These are phyloP conservation scores for Thelephora terrestris DNA, from an alignment of 1,284 basidiomycete genomes.

Conservation along the genomic window DNA sequence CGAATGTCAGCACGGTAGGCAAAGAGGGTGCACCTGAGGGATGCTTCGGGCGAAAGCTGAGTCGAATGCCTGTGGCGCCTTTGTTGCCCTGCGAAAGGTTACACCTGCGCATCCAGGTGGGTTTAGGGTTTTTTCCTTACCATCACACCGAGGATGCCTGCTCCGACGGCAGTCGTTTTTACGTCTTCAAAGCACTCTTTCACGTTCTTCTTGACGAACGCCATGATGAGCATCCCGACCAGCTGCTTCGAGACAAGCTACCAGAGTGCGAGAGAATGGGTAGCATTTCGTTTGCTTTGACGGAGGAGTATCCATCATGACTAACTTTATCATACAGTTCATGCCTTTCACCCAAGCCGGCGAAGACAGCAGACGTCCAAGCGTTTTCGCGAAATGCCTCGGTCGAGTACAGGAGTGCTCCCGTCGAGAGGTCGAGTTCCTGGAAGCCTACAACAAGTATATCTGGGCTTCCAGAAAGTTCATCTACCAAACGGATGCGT, in stretches of 20 bases:
- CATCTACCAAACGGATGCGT: not conserved
- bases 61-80: conserved; percentile 53
- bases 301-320: not conserved
- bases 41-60: conserved; percentile 39
- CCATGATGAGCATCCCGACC: conserved; percentile 63
- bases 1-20: conserved; percentile 51
- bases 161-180: conserved; percentile 40
- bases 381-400: conserved; percentile 54
- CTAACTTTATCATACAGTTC: conserved; percentile 54
- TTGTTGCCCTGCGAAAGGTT: conserved; percentile 56
- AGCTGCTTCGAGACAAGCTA: conserved; percentile 67
- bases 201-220: conserved; percentile 49
- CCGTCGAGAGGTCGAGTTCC: conserved; percentile 66
- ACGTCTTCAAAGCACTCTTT: conserved; percentile 41
- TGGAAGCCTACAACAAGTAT: conserved; percentile 64
- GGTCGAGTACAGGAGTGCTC: conserved; percentile 58
- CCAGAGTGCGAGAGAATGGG: not conserved
- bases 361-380: conserved; percentile 55
- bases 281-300: not conserved
- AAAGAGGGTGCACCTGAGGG: conserved; percentile 8
- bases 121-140: conserved; percentile 23
- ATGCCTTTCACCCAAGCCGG: conserved; percentile 58
- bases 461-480: conserved; percentile 36
- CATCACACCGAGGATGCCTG: conserved; percentile 69
- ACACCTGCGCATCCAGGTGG: not conserved